Evolutionary conservation across 345 rosid genomes (phyloP).

Genomic region (Salix koriyanagi): DNA sequence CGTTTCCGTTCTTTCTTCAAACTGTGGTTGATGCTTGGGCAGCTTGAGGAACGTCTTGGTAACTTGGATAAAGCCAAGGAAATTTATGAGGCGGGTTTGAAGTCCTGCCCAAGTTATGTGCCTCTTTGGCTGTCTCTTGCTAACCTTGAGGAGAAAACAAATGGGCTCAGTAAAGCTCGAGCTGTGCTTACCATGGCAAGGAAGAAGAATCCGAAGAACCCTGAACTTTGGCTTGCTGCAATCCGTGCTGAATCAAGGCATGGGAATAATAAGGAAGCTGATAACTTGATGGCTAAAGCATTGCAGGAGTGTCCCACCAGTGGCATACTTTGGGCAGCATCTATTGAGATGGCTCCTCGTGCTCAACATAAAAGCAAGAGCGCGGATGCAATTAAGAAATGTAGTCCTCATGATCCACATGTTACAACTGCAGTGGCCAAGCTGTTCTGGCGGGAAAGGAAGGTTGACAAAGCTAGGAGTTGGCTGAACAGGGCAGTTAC

Average conservation of each 20-base stretch:
- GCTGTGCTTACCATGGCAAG: slow-evolving; percentile 76
- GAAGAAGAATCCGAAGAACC: slow-evolving; percentile 71
- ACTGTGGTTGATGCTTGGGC: slow-evolving; percentile 93
- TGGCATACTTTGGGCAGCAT: slow-evolving; percentile 88
- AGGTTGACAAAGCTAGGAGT: slow-evolving; percentile 80
- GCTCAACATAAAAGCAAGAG: slow-evolving; percentile 69
- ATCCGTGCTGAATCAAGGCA: slow-evolving; percentile 72
- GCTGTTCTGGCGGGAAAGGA: slow-evolving; percentile 86
- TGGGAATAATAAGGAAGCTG: slow-evolving; percentile 76
- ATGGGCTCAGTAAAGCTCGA: slow-evolving; percentile 74
- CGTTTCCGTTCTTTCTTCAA: slow-evolving; percentile 78
- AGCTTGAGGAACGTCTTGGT: slow-evolving; percentile 78
- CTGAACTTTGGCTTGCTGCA: slow-evolving; percentile 92
- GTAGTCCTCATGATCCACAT: slow-evolving; percentile 69
- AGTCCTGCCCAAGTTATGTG: slow-evolving; percentile 59
- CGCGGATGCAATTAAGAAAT: slow-evolving; percentile 71
- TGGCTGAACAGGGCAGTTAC: slow-evolving; percentile 85
- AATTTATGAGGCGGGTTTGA: slow-evolving; percentile 60
- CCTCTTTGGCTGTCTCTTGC: slow-evolving; percentile 82
- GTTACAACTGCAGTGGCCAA: slow-evolving; percentile 80
- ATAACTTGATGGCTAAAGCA: slow-evolving; percentile 84
- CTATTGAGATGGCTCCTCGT: slow-evolving; percentile 79
- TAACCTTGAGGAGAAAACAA: slow-evolving; percentile 69
- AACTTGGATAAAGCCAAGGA: slow-evolving; percentile 58
- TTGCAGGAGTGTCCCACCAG: slow-evolving; percentile 87